Base-by-base conservation (phyloP, 2,329 filamentous ascomycete genomes). In the Epichloe scottii region DNA sequence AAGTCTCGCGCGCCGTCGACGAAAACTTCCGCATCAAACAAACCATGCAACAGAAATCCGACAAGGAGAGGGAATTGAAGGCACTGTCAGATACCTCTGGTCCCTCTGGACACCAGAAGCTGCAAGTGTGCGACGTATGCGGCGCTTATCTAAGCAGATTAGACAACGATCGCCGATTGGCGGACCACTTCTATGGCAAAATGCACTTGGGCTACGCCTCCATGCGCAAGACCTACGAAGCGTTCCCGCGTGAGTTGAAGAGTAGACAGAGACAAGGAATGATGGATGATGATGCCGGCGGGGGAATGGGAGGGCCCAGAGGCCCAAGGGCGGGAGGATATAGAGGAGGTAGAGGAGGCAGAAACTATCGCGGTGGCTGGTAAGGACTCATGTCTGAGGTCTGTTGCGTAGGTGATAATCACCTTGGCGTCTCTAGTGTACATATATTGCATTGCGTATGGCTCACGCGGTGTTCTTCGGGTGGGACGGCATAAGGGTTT, bases 171-270 rank as follows among this genome's bases (percentile, higher is more conserved):
- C 80, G 93, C 37, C 79, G 93, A 33, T 68, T 98, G 63, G 93
- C 93, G 19, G 93, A 98, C 65, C 93, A 98, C 67, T 98, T 98
- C 66, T 97, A 96, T 68, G 93, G 93, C 21, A 98, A 98, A 75
- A 98, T 98, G 93, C 93, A 98, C 64, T 72, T 98, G 52, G 93
- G 93, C 0, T 98, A 97, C 66, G 93, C 93, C 15, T 88, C 95
- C 70, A 98, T 98, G 93, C 82, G 93, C 60, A 95, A 93, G 75
- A 93, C 89, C 3, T 89, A 81, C 62, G 89, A 95, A 51, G 73
- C 79, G n/a, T 81, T 98, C 55, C 85, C 85, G 48, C 89, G 89
- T 68, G 89, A 96, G 64, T 76, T 95, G 68, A 87, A 89, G 63
- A 84, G 84, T 2, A 74, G 87, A 30, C 78, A 81, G 40, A 81